phyloP scores from a whole-genome alignment of 306 rosid species.

The Cucumis melo region DNA sequence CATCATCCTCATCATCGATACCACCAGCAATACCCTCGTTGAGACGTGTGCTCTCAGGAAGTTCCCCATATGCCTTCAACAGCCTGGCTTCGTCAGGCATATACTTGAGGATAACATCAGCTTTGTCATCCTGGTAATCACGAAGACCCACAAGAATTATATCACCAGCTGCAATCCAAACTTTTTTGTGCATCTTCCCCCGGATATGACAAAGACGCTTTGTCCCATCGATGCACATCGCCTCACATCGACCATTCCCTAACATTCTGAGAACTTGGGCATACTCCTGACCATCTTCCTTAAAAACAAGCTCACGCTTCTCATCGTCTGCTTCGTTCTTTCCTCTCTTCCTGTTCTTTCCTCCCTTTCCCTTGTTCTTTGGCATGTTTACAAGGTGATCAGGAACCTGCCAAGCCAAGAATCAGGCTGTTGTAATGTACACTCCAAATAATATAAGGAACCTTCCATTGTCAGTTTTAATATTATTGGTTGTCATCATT shows the following conservation, averaged over 20 bases:
- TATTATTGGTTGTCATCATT: too few species aligned
- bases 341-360: conserved; percentile 52
- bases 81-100: conserved; percentile 55
- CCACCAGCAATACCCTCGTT: conserved; percentile 42
- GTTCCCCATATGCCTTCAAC: conserved; percentile 53
- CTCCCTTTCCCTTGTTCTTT: conserved; percentile 69
- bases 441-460: too few species aligned
- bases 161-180: conserved; percentile 54
- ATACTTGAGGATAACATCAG: conserved; percentile 54
- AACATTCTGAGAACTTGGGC: conserved; percentile 46
- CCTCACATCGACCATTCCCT: conserved; percentile 44
- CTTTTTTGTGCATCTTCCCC: conserved; percentile 61
- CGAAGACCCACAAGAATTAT: conserved; percentile 48
- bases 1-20: conserved; percentile 45
- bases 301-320: conserved; percentile 48
- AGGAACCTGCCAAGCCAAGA: too few species aligned
- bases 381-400: conserved; percentile 17
- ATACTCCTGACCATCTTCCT: conserved; percentile 55
- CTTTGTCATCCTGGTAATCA: conserved; percentile 52
- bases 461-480: too few species aligned
- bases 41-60: conserved; percentile 36
- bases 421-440: too few species aligned
- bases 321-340: conserved; percentile 52
- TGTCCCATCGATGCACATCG: conserved; percentile 47
- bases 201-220: conserved; percentile 45